Base-by-base conservation (phyloP, 371 early-diverging fungal genomes). In the Actinomortierella ambigua region DNA sequence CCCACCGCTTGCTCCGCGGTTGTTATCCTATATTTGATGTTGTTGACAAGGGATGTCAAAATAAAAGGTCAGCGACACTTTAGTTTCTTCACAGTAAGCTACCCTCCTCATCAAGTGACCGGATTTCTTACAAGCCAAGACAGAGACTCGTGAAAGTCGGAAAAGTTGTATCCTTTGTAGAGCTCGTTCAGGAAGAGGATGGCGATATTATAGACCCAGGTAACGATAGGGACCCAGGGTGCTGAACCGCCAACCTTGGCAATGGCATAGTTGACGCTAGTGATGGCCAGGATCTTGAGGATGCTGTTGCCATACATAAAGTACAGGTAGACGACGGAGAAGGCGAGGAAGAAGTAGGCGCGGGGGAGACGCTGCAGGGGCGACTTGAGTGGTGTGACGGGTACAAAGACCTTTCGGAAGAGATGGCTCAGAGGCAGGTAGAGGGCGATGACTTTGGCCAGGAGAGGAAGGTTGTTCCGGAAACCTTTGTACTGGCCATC, bases 401-500 rank as follows among this genome's bases (percentile, higher is more conserved):
- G 62, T 26, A 65, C 57, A 57, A 58, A 43, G 42, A 51, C 29
- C 13, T 39, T 58, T 49, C 77, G 76, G 56, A 80, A 81, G 28
- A 80, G 59, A 59, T 83, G 79, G 47, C 83, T 83, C 27, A 84
- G 59, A 9, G 68, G 52, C 2, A 88, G 62, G 58, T 87, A 85
- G 1, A 76, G 54, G 9, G 81, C 17, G 41, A 85, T 78, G 6
- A 89, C 85, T 4, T 75, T 64, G 2, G 82, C 50, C 3, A 96
- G 82, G 20, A 81, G 62, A 3, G 86, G 88, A 58, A 94, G 63
- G 77, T 93, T 84, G 61, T 88, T 81, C 7, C 97, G 83, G 63
- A 97, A 95, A 26, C 81, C 79, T 13, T 82, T 68, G 75, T 91
- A 95, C 69, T 97, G 97, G 1, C 79, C 80, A 73, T 97, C 97